Evolutionary conservation across 225 moss, liverwort and hornwort genomes (phyloP), one percentile per base, ranked within the genome.

Genomic region (Marchantia paleacea): DNA sequence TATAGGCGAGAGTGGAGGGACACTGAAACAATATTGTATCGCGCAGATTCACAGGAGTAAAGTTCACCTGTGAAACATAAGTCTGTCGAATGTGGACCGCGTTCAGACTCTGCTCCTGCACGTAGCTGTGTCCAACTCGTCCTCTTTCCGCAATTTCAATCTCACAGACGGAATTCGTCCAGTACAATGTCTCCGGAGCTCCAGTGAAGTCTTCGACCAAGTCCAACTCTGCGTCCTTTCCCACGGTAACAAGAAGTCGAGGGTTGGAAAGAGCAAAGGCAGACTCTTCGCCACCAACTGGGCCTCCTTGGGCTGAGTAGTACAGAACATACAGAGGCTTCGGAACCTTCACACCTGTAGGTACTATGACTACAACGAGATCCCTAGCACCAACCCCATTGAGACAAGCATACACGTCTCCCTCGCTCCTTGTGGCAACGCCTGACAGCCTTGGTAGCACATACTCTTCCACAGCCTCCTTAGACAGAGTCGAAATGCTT

Each of bases 91-190:
- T 92, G 84, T 95, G 92, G 60, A 95, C 91, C 79, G 91, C 78
- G 53, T 57, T 84, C 55, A 90, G 89, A 70, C 85, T 87, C 82
- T 97, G 92, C 84, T 92, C 90, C 85, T 97, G 97, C 47, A 93
- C 85, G 81, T 85, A 90, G 82, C 85, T 92, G 81, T 97, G 97
- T 63, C 84, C 84, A 12, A 97, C 89, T 79, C 89, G 84, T 7
- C 91, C 97, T 81, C 81, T 78, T 66, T 91, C 83, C 15, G 82
- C 90, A 20, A 97, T 85, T 39, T 75, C 69, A 29, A 97, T 90
- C 87, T 95, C 97, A 83, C 93, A 95, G 22, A 95, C 93, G 52
- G 91, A 85, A 85, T 97, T 97, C 51, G 91, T 83, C 97, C 95
- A 97, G 78, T 95, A 97, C 10, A 78, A 77, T 80, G 82, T 90